A percentile compares a stretch with the other conserved stretches of the same genome.
These are phyloP conservation scores for Lunasporangiospora selenospora DNA, from an alignment of 192 early-diverging fungal species.

Conservation along the genomic window DNA sequence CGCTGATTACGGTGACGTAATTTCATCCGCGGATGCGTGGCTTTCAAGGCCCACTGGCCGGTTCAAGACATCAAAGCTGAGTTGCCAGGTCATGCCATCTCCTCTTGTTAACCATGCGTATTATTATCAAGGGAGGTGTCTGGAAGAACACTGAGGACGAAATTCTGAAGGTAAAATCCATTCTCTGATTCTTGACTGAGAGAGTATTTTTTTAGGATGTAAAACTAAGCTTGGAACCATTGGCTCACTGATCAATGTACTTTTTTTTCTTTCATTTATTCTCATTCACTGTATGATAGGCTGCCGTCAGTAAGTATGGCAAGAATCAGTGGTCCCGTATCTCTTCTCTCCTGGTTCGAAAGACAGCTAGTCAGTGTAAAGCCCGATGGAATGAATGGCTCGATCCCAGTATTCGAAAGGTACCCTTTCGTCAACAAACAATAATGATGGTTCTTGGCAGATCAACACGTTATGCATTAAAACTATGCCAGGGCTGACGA, in stretches of 20 bases:
- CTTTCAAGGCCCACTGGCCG: too few species aligned
- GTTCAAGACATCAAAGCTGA: too few species aligned
- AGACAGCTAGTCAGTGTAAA: conserved; percentile 99
- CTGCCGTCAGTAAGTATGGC: conserved; percentile 98
- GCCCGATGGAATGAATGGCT: conserved; percentile 99
- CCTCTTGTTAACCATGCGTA: conserved; percentile 47
- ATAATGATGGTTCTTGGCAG: too few species aligned
- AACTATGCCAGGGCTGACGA: too few species aligned
- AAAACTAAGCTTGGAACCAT: too few species aligned
- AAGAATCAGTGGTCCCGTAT: conserved; percentile 99
- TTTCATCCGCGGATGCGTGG: too few species aligned
- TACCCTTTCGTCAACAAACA: conserved; percentile 14
- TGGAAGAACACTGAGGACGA: conserved; percentile 99
- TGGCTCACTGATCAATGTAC: too few species aligned
- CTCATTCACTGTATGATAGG: conserved; percentile 58
- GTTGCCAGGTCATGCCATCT: background rate
- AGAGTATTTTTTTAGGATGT: too few species aligned
- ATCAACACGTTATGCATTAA: background rate
- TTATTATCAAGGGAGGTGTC: conserved; percentile 90
- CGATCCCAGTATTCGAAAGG: conserved; percentile 97
- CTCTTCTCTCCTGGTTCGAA: conserved; percentile 92
- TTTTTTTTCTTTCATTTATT: background rate
- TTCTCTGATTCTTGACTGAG: background rate
- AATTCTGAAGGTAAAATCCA: conserved; percentile 77
- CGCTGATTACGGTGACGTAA: too few species aligned